These are phyloP conservation scores for Nannizzia gypsea DNA, from an alignment of 2,329 filamentous ascomycete genomes.

Conservation along the genomic window DNA sequence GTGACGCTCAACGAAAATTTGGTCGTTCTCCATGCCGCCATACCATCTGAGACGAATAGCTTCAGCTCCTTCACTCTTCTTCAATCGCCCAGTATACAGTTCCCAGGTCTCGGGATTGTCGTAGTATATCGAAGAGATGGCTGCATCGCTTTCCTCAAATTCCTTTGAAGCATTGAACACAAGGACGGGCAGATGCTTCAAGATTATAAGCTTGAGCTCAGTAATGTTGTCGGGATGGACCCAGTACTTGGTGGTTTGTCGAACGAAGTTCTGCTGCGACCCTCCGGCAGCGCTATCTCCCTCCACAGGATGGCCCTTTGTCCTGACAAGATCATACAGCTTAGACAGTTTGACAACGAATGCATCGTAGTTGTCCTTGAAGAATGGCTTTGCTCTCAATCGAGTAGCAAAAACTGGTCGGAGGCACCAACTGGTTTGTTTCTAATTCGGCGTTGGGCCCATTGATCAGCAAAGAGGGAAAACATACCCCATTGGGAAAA, in stretches of 20 bases:
- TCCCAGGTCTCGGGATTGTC: constrained; percentile 93
- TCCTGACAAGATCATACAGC: constrained; percentile 88
- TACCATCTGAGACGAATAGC: constrained; percentile 96
- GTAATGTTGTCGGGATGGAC: constrained; percentile 98
- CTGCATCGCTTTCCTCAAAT: constrained; percentile 78
- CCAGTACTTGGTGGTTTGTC: constrained; percentile 99
- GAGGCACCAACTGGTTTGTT: constrained; percentile 86
- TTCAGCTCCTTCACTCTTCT: constrained; percentile 96
- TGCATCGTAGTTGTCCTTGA: constrained; percentile 96
- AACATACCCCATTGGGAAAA: neutral
- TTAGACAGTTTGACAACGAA: constrained; percentile 91
- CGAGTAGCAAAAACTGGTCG: constrained; percentile 92
- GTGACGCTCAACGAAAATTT: constrained; percentile 90
- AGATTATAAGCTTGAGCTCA: constrained; percentile 90
- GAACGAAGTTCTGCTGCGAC: constrained; percentile 85
- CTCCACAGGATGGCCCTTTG: constrained; percentile 79
- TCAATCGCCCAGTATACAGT: constrained; percentile 81
- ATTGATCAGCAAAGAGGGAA: constrained; percentile 7
- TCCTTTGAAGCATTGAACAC: constrained; percentile 98
- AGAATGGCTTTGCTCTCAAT: constrained; percentile 93
- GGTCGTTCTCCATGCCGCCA: constrained; percentile 87
- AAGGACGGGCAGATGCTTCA: constrained; percentile 92
- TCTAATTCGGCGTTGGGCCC: constrained; percentile 41
- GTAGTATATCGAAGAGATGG: constrained; percentile 97
- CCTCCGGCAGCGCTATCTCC: constrained; percentile 88